Evolutionary conservation across 495 filamentous ascomycete genomes (phyloP), one percentile per base, ranked within the genome.

Genomic region (Trichoderma asperelloides): DNA sequence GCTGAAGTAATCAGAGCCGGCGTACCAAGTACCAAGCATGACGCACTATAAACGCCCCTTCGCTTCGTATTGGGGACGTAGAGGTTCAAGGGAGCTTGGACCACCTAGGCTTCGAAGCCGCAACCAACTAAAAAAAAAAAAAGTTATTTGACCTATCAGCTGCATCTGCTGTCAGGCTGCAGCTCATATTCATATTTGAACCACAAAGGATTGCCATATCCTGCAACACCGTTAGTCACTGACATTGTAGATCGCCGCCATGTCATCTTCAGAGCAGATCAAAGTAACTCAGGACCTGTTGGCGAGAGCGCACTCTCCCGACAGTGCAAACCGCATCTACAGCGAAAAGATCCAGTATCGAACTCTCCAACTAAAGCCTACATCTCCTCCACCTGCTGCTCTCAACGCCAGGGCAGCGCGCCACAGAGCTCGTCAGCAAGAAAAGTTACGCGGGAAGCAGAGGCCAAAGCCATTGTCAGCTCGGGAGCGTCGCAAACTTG

Each of bases 381-480:
- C 89, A 28, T 88, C 87, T 0, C 86, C 91, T 18, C 80, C 81
- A 6, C 80, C 83, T 0, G 71, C 84, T 27, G 64, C 39, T 28
- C 64, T 45, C 39, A 85, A 89, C 74, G 87, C 87, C 62, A 89
- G 91, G 68, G 77, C 81, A n/a, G 79, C 82, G 3, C 85, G 91
- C 2, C 87, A 89, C 15, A 72, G 73, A 28, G 77, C 75, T 16
- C 81, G 79, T 7, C 82, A 85, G 27, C 84, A 85, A 27, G 79
- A 86, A 64, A 84, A 83, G 67, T 78, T 86, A 66, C 79, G 83
- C 45, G 84, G 84, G 65, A 83, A 84, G 66, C 82, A 83, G 37
- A 91, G 88, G 55, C 91, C 91, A 0, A 85, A 86, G 47, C 92
- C 93, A 0, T 79, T 98, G 0, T 94, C 92, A 0, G 90, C 94